Evolutionary conservation across 78 protist genomes (phyloP).

Genomic region (Monocercomonoides exilis): DNA sequence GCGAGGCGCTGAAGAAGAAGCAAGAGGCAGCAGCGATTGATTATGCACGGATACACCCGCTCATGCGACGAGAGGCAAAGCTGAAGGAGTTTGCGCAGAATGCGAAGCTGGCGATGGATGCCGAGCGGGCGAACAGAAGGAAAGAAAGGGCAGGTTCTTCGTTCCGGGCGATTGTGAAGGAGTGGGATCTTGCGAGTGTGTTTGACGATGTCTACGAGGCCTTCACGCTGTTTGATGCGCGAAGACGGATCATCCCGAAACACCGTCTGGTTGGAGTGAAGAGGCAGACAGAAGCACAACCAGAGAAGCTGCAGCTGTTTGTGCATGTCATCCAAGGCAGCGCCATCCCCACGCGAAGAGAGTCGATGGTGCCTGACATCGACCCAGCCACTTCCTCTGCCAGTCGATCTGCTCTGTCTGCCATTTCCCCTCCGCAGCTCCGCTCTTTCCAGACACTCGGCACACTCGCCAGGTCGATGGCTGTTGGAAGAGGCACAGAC

Average conservation of each 20-base stretch:
- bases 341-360: neutral
- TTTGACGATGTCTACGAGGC: too few species aligned
- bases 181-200: neutral
- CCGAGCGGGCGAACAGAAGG: neutral
- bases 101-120: neutral
- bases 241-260: neutral
- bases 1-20: too few species aligned
- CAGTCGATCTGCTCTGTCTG: too few species aligned
- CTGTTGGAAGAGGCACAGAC: too few species aligned
- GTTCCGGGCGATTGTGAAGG: neutral
- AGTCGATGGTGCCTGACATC: too few species aligned
- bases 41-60: too few species aligned
- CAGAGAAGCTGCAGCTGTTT: neutral
- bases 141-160: neutral
- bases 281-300: neutral
- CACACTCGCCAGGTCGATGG: too few species aligned
- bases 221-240: too few species aligned
- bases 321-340: neutral
- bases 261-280: neutral
- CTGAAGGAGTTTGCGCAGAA: neutral
- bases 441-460: too few species aligned
- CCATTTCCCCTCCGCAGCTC: too few species aligned
- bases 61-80: neutral
- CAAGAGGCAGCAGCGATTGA: too few species aligned
- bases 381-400: too few species aligned